phyloP scores from a whole-genome alignment of 164 flowering plant species.

The Berberis vulgaris region DNA sequence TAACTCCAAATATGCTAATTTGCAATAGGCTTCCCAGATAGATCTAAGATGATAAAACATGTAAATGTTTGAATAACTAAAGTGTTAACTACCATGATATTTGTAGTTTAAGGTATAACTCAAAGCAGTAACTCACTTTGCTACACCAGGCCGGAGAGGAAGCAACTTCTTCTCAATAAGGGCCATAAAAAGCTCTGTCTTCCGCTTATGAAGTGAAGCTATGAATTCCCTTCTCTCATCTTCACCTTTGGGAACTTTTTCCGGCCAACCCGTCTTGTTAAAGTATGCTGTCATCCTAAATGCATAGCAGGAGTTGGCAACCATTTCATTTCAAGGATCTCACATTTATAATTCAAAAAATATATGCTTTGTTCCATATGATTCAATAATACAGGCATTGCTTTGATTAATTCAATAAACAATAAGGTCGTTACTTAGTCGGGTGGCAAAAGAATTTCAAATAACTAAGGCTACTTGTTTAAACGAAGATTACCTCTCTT shows the following conservation, averaged over 20 bases:
- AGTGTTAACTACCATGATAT: background rate
- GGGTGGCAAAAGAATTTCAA: too few species aligned
- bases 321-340: constrained; percentile 1
- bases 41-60: background rate
- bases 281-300: constrained; percentile 94
- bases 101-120: background rate
- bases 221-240: constrained; percentile 75
- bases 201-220: constrained; percentile 86
- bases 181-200: constrained; percentile 86
- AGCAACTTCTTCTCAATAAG: constrained; percentile 90
- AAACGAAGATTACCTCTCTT: constrained; percentile 58
- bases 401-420: too few species aligned
- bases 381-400: too few species aligned
- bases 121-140: constrained; percentile 46
- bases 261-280: constrained; percentile 90
- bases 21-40: background rate
- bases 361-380: too few species aligned
- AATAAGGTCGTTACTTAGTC: too few species aligned
- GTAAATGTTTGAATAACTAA: background rate
- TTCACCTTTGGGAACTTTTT: constrained; percentile 72
- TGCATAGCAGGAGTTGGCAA: constrained; percentile 4
- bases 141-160: constrained; percentile 97
- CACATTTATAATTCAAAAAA: too few species aligned
- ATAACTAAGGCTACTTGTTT: too few species aligned
- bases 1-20: background rate